Evolutionary conservation across 805 yeast species (phyloP), one percentile per base, ranked within the genome.

Genomic region (Saitoella complicata): DNA sequence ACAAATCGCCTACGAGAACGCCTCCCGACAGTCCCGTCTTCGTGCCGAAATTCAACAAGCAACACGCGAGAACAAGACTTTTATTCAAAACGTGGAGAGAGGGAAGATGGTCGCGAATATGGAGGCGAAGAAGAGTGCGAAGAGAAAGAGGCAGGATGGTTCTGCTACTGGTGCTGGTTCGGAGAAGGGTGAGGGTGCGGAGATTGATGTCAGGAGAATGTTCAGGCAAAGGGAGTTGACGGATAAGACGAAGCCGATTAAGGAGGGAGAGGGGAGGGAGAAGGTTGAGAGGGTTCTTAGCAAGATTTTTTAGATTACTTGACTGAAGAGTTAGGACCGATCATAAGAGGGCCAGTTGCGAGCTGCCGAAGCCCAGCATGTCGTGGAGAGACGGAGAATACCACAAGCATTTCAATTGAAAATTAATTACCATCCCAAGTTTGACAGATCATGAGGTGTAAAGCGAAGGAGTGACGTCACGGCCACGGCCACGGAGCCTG

Each of bases 41-140:
- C 78, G 86, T 50, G 73, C 93, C 48, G 97, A 91, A 61, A 73
- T 91, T 35, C 73, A 93, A 1, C 95, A 85, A 60, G 94, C 93
- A 37, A 80, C 78, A 45, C 80, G 83, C 53, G 71, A 88, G 60
- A 87, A 87, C 66, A 84, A 85, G 62, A 73, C 79, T 11, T 91
- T 79, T 58, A 73, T 87, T 47, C 72, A 72, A 51, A 86, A 85
- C 56, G 87, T 88, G 39, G 96, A 88, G 58, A 76, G 75, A 52
- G 78, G 91, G 49, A 85, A 84, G 67, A 79, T 79, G 78, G 70
- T 85, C 43, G 70, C 72, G 39, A 77, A 76, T 46, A 83, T 86
- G 5, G 68, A 74, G 53, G 62, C 66, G 46, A 73, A 72, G 61
- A 64, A 70, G 50, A 65, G 56, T 36, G 60, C 63, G 44, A 55